Conservation (phyloP, 805 yeast species). For the Pichia rugopelliculosa region DNA sequence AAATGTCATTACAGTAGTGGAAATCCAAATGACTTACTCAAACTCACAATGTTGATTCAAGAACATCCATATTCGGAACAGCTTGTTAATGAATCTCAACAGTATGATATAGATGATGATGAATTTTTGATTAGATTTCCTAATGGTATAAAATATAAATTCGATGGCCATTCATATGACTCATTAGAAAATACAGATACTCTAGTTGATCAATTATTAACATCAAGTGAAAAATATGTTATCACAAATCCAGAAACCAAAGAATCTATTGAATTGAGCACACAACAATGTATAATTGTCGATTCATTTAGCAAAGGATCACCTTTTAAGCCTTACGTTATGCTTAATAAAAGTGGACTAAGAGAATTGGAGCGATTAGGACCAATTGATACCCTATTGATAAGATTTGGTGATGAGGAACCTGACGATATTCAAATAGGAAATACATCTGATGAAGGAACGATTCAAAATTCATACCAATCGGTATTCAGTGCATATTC, state of each 20-base stretch:
- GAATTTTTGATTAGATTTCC: neutral
- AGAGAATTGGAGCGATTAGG: slow-evolving; percentile 7
- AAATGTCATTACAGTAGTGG: neutral
- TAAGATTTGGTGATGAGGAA: neutral
- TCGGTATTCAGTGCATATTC: neutral
- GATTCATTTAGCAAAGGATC: slow-evolving; percentile 26
- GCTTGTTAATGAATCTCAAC: neutral
- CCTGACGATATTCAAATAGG: neutral
- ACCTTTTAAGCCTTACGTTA: slow-evolving; percentile 29
- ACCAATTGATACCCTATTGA: neutral
- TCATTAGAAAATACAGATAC: slow-evolving; percentile 9
- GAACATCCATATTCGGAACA: neutral
- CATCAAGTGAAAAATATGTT: slow-evolving; percentile 24
- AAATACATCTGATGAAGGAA: neutral
- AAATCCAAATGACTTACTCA: neutral
- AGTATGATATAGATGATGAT: neutral
- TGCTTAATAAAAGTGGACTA: slow-evolving; percentile 32
- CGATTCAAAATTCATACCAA: neutral
- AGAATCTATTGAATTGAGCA: slow-evolving; percentile 19
- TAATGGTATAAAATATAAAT: slow-evolving; percentile 3
- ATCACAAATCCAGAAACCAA: slow-evolving; percentile 13
- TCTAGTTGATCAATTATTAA: slow-evolving; percentile 27
- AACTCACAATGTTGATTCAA: neutral
- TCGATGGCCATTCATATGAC: slow-evolving; percentile 14
- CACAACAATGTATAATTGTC: slow-evolving; percentile 36